Conservation (phyloP, 768 basidiomycete species). For the Phlegmacium glaucopus region DNA sequence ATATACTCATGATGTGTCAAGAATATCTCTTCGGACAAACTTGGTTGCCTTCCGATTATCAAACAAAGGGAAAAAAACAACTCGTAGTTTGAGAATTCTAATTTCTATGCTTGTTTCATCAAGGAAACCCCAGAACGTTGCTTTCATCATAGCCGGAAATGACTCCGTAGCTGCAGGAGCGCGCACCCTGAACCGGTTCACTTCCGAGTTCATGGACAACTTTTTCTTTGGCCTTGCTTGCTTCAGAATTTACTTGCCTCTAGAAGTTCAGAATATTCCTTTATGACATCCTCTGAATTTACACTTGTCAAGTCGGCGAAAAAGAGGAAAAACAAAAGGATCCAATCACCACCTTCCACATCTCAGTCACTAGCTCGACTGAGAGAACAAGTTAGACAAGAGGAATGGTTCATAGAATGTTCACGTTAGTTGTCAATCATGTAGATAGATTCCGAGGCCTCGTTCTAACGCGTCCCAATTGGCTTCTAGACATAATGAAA, state of each 20-base stretch:
- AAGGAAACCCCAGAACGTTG: background rate
- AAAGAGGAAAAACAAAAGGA: constrained; percentile 39
- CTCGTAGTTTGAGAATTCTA: too few relatives aligned
- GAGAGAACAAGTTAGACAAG: constrained; percentile 43
- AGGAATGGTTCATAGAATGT: constrained; percentile 54
- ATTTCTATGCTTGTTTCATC: background rate
- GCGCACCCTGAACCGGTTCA: too few relatives aligned
- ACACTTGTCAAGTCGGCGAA: constrained; percentile 47
- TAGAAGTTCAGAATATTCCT: too few relatives aligned
- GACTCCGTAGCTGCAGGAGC: too few relatives aligned
- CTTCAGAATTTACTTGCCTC: too few relatives aligned
- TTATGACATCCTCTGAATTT: constrained; percentile 35
- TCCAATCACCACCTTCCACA: constrained; percentile 29
- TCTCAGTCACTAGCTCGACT: constrained; percentile 38
- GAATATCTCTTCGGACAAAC: too few relatives aligned
- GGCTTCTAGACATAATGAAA: constrained; percentile 16
- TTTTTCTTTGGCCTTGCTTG: background rate
- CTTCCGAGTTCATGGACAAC: too few relatives aligned
- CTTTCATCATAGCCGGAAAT: too few relatives aligned
- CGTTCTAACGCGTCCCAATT: background rate
- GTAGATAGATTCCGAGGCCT: background rate
- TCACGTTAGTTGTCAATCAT: constrained; percentile 41
- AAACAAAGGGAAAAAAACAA: too few relatives aligned
- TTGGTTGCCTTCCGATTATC: too few relatives aligned
- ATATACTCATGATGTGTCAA: too few relatives aligned